These are phyloP conservation scores for Grosmannia serpens DNA, from an alignment of 2,329 filamentous ascomycete species.

Conservation along the genomic window DNA sequence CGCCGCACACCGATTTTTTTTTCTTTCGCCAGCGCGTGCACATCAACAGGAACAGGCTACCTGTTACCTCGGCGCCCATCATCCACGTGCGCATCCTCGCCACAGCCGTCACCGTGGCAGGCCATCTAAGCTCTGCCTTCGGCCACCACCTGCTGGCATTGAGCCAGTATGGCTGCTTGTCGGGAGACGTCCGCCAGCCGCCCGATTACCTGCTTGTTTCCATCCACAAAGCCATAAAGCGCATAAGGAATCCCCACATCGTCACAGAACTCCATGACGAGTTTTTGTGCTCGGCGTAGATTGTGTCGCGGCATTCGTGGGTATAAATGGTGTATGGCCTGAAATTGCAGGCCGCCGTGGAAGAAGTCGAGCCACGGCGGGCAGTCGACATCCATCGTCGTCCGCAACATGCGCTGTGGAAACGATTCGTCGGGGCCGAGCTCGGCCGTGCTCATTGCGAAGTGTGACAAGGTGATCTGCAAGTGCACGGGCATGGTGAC, in stretches of 20 bases:
- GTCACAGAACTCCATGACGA: conserved; percentile 70
- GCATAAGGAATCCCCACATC: conserved; percentile 79
- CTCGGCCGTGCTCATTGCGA: conserved; percentile 85
- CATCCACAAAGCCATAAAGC: conserved; percentile 72
- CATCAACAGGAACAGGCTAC: no score
- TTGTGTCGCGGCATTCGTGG: conserved; percentile 79
- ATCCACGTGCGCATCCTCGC: no score
- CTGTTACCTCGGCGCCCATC: no score
- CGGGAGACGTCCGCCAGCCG: conserved; percentile 66
- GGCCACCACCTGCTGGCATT: conserved; percentile 51
- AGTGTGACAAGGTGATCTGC: conserved; percentile 86
- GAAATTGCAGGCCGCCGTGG: conserved; percentile 81
- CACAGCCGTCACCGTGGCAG: no score
- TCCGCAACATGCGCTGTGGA: conserved; percentile 80
- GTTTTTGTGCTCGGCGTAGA: conserved; percentile 58
- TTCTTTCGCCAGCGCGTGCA: no score
- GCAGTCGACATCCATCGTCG: conserved; percentile 89
- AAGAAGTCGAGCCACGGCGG: conserved; percentile 81
- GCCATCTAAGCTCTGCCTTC: conserved; percentile 5
- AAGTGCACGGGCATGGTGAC: conserved; percentile 73
- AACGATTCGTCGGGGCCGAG: conserved; percentile 78
- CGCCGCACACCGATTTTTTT: no score
- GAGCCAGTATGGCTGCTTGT: conserved; percentile 65
- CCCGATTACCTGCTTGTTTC: conserved; percentile 71
- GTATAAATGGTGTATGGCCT: conserved; percentile 78